Percentiles rank a stretch among this genome's conserved stretches.
These are phyloP conservation scores for Diaporthe vexans DNA, from an alignment of 2,329 filamentous ascomycete genomes.

Conservation along the genomic window DNA sequence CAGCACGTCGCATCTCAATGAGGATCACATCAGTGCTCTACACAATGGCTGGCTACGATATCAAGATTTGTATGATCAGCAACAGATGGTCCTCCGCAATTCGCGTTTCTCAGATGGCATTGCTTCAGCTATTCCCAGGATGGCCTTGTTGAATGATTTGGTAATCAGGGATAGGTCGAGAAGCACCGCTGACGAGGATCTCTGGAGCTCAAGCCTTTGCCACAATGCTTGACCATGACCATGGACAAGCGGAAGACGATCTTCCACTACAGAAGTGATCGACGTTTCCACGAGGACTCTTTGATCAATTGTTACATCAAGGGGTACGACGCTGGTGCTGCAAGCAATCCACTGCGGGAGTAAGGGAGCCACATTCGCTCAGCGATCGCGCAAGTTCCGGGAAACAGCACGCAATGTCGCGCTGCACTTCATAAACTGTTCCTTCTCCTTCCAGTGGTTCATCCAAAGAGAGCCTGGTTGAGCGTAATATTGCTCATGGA, in stretches of 20 bases:
- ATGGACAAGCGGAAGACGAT: background rate
- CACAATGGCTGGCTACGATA: constrained; percentile 14
- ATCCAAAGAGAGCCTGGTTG: background rate
- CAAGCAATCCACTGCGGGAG: constrained; percentile 3
- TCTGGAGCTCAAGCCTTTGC: background rate
- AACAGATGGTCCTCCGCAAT: background rate
- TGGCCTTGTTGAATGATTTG: background rate
- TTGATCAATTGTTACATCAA: constrained; percentile 18
- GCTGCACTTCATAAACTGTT: background rate
- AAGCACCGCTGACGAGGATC: background rate
- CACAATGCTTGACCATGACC: background rate
- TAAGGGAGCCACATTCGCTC: background rate
- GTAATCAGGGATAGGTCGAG: constrained; percentile 9
- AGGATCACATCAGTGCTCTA: background rate
- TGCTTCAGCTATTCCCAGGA: background rate
- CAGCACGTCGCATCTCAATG: background rate
- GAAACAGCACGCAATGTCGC: background rate
- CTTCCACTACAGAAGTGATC: background rate
- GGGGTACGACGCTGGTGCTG: background rate
- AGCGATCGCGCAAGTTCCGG: background rate
- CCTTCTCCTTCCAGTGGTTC: background rate
- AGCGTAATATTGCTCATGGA: background rate
- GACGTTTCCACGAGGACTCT: background rate
- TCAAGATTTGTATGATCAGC: background rate
- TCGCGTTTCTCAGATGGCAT: background rate